Evolutionary conservation across 1,284 basidiomycete genomes (phyloP), one percentile per base, ranked within the genome.

Genomic region (Limonomyces culmigenus): DNA sequence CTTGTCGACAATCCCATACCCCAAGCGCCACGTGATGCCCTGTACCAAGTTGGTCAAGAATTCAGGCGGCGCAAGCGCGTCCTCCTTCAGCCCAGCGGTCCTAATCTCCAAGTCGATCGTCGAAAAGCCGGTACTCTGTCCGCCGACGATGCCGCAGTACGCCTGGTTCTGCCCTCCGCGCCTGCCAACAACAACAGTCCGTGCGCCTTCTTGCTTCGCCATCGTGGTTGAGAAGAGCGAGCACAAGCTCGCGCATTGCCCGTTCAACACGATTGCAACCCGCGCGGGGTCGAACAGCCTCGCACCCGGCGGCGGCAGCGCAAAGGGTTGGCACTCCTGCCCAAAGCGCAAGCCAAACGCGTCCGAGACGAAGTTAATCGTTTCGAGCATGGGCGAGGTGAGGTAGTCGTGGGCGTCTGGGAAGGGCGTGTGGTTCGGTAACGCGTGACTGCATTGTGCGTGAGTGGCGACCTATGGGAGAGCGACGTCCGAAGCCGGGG

Each of bases 11-110:
- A 73, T 55, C 3, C 70, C 70, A 46, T 65, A 73, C 1, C 62
- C 70, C n/a, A 75, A 57, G 37, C 70, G 54, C 69, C 70, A 75
- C 10, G 70, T 72, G 33, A 74, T 65, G 34, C 70, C 70, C 50
- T 70, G 63, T 3, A 68, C 53, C 38, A 62, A 66, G 48, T 70
- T 70, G 11, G 59, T 62, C 36, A 64, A 43, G 42, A 74, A 65
- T 52, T 73, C 68, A 10, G 70, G 72, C 18, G 70, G 70, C 3
- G 70, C 67, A n/a, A 72, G 57, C 3, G 59, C 47, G 45, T 69
- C 61, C 42, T 65, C 63, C 54, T 73, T 74, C 34, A 74, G 51
- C 34, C 60, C 53, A 14, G 59, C 55, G 3, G 63, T 64, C 64
- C 72, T 74, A 40, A 74, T 58, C 47, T 72, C 65, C 5, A 67